Evolutionary conservation across 176 grass and related monocot genomes (phyloP).

Genomic region (Triticum timopheevii): DNA sequence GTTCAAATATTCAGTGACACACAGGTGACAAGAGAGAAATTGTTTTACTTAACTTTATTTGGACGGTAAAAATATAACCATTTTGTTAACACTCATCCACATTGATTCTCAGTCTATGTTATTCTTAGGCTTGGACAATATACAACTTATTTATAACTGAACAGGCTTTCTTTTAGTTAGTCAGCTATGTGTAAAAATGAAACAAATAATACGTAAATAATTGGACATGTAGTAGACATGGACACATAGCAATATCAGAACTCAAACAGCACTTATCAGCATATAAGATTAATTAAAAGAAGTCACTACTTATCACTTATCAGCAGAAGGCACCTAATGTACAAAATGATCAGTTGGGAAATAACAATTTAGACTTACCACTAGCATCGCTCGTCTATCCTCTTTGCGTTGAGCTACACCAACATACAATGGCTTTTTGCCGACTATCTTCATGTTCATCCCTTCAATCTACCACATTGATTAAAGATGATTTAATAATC

Average conservation of each 20-base stretch:
- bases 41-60: background rate
- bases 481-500: background rate
- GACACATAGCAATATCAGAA: too few species aligned
- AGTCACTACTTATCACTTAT: too few species aligned
- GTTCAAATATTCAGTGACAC: too few species aligned
- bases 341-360: background rate
- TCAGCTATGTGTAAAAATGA: background rate
- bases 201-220: background rate
- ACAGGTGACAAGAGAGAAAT: too few species aligned
- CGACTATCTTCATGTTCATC: conserved; percentile 48
- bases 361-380: background rate
- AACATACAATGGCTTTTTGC: conserved; percentile 52
- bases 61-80: background rate
- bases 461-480: conserved; percentile 35
- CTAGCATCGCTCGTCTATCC: conserved; percentile 38
- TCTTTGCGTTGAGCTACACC: conserved; percentile 49
- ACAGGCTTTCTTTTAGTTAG: too few species aligned
- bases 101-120: background rate
- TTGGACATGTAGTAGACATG: background rate
- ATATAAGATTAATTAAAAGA: too few species aligned
- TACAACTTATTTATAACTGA: too few species aligned
- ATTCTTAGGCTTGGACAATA: background rate
- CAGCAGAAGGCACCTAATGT: too few species aligned
- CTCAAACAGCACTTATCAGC: too few species aligned
- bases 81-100: background rate